Evolutionary conservation across 2,329 filamentous ascomycete genomes (phyloP).

Genomic region (Cytospora schulzeri): DNA sequence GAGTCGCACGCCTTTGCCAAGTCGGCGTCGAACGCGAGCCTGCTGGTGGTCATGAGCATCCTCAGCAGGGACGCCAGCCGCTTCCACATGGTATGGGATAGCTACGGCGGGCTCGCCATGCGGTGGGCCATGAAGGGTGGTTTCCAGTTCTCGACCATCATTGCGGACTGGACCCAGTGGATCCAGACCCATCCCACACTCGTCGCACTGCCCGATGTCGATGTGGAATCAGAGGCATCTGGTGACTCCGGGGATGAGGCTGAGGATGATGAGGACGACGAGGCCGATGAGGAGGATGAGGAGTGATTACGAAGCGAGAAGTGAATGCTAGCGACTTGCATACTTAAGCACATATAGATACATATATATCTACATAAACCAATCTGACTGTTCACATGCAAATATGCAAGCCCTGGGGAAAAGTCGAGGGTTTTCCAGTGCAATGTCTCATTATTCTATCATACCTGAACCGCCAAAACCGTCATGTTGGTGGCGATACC

Average conservation of each 20-base stretch:
- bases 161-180: conserved; percentile 77
- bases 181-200: conserved; percentile 24
- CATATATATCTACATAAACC: neutral
- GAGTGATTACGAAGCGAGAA: conserved; percentile 2
- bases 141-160: conserved; percentile 54
- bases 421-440: neutral
- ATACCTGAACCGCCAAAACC: conserved; percentile 26
- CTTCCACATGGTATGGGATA: conserved; percentile 40
- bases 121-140: conserved; percentile 21
- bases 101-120: conserved; percentile 55
- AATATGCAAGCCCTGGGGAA: neutral
- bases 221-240: neutral
- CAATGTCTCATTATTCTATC: conserved; percentile 31
- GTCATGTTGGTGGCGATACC: conserved; percentile 30
- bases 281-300: neutral
- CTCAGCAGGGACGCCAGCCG: conserved; percentile 48
- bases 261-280: conserved; percentile 3
- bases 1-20: conserved; percentile 70
- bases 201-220: conserved; percentile 17
- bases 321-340: neutral
- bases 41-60: conserved; percentile 67
- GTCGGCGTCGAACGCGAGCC: conserved; percentile 72
- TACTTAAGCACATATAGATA: neutral
- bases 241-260: neutral
- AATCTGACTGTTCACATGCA: neutral